Base-by-base conservation (phyloP, 305 asterid genomes). In the Lippia alba region DNA sequence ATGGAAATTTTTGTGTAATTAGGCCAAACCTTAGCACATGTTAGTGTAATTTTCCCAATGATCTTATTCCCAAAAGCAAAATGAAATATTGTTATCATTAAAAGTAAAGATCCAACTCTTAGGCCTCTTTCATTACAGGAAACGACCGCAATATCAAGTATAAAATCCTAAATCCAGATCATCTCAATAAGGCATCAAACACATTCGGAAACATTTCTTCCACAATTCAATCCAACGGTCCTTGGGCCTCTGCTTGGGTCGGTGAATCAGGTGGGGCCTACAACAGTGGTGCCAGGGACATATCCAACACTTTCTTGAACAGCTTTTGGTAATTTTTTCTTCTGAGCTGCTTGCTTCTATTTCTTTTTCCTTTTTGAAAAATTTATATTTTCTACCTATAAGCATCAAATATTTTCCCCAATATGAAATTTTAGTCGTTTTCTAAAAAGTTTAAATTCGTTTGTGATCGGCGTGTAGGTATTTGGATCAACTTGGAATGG, bases 401-500 rank as follows among this genome's bases (percentile, higher is more conserved):
- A 19, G 20, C 34, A 39, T 58, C 34, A 8, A 30, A 53, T 41
- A 44, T 44, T 68, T 17, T 32, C 16, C 54, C 0, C 10, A 17
- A 16, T 53, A 33, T 24, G n/a, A 7, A 64, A 33, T 9, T 24
- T 55, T 19, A 30, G 8, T 68, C 19, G 12, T 14, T 63, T 30
- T 33, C 14, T 44, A 33, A 70, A 33, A 24, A 36, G 12, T 49
- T 19, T 17, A 16, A 14, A 15, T 15, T 14, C 46, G 14, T 60
- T 15, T 56, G 56, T 24, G 30, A 24, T 34, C 67, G 64, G 56
- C 72, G 67, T 74, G 48, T 79, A 94, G 99, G 99, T 91, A 94
- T 76, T 80, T 91, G 55, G 99, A 94, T 86, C 96, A 91, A 82
- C 97, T 94, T 60, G 99, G 96, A 36, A 79, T 91, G 97, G 99